Base-by-base conservation (phyloP, 2,329 filamentous ascomycete species). In the Xylaria sp. region DNA sequence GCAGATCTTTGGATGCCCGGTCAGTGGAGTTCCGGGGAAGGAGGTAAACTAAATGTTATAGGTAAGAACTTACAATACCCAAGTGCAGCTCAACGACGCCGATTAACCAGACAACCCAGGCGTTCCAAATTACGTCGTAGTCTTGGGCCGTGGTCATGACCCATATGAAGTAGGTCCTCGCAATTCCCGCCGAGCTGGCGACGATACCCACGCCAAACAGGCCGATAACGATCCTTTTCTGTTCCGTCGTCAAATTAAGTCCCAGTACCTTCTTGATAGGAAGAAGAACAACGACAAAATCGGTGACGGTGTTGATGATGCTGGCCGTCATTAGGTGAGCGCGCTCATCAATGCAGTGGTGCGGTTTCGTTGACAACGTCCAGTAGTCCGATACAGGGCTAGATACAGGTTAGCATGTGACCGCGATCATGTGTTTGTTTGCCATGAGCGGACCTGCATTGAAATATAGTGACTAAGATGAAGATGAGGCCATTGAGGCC, bases 291-390 rank as follows among this genome's bases (percentile, higher is more conserved):
- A 80, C 76, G 9, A 80, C 64, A 40, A 87, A 76, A 66, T 87
- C 83, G 6, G 82, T 85, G 40, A 79, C 63, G 43, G 85, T 85
- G 67, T 86, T 86, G 57, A 85, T 76, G 22, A 81, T 78, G 1
- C 83, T 82, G 34, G 84, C 75, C 34, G 76, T 75, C 24, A 82
- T 74, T 22, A 84, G 74, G 46, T 83, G 79, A 0, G 72, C 70
- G 2, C 78, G 74, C 56, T 85, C 74, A 21, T 81, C 63, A 38
- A 82, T 77, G 42, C 79, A 76, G 17, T 78, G 63, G 41, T 71
- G 68, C 1, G 69, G 66, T 18, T 52, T 47, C 16, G 49, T 9
- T 0, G 70, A 69, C 1, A 74, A 47, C 9, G 66, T 70, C 74
- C 74, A 77, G 58, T 71, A 74, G 13, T 67, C 67, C 22, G 70